phyloP scores from a whole-genome alignment of 306 rosid genomes.

The Trifolium dubium region DNA sequence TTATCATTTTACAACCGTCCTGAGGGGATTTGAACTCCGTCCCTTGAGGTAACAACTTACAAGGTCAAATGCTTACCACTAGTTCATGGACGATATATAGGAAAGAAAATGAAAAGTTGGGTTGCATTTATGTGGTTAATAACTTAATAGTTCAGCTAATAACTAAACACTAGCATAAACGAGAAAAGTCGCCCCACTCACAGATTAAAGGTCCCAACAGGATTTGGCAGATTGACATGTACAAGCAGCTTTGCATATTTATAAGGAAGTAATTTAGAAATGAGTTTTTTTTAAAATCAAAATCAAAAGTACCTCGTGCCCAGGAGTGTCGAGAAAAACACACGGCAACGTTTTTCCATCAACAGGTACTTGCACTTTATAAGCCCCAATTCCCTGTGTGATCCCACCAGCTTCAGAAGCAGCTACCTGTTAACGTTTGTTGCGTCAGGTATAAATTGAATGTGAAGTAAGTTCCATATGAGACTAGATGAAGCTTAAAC shows the following conservation, averaged over 20 bases:
- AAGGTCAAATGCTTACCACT: not conserved
- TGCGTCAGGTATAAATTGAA: conserved; percentile 41
- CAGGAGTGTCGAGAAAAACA: conserved; percentile 97
- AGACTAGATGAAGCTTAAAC: conserved; percentile 27
- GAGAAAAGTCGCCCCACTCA: conserved; percentile 11
- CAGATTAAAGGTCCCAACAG: conserved; percentile 29
- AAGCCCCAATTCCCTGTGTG: conserved; percentile 99
- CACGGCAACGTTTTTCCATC: conserved; percentile 86
- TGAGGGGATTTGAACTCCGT: not conserved
- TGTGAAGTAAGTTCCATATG: conserved; percentile 3
- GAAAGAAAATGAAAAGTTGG: conserved; percentile 37
- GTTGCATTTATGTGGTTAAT: not conserved
- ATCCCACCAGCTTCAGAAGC: conserved; percentile 99
- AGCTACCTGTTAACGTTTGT: conserved; percentile 73
- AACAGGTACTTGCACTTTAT: conserved; percentile 78
- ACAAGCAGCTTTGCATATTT: conserved; percentile 27
- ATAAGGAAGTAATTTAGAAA: conserved; percentile 1
- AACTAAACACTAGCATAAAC: conserved; percentile 28
- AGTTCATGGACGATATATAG: conserved; percentile 33
- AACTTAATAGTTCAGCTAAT: conserved; percentile 26
- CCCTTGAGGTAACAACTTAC: not conserved
- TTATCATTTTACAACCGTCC: not conserved
- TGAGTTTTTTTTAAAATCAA: conserved; percentile 14
- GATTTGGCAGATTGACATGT: conserved; percentile 26
- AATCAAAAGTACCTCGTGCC: conserved; percentile 77